Evolutionary conservation across 2,329 filamentous ascomycete genomes (phyloP), one percentile per base, ranked within the genome.

Genomic region (Exophiala aquamarina): DNA sequence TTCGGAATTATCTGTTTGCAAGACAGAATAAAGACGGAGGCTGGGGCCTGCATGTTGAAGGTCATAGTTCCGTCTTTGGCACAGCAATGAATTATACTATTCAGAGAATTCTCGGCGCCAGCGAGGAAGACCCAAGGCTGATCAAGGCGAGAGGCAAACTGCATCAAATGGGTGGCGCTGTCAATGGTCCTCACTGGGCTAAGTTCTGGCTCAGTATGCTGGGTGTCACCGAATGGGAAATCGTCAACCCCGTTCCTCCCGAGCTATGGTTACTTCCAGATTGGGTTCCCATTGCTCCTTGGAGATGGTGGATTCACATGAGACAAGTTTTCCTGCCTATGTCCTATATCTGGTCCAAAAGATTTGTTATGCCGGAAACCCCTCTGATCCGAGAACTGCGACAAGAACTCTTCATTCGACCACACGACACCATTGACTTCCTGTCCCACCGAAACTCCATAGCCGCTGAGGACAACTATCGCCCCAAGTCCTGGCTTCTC

Each of bases 281-380:
- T 66, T 95, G 89, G 89, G 78, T 89, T 3, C 91, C 91, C 1
- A 78, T 95, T 62, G 83, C 89, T 4, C 92, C 92, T 0, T 95
- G 90, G 89, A 77, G 89, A 57, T 96, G 92, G 91, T 96, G 91
- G 92, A 88, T 97, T 61, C 93, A 98, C 61, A 96, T 96, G 68
- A 89, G 93, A n/a, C 83, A 87, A 68, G 91, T 98, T n/a, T 95
- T 92, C 61, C 66, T 95, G 39, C 86, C 91, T 4, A 96, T 97
- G 89, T 83, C 86, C 1, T 96, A 87, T 63, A 68, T 97, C 33
- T 95, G 87, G 73, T 95, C 90, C 0, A 89, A 86, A 71, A 77
- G 77, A 54, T 96, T 89, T 83, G 78, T 77, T 20, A 86, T 86
- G 56, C 86, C 89, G 13, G 77, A 87, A 57, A 92, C 87, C 32